These are phyloP conservation scores for Dryadomyces quercivorus DNA, from an alignment of 2,329 filamentous ascomycete species.

Conservation along the genomic window DNA sequence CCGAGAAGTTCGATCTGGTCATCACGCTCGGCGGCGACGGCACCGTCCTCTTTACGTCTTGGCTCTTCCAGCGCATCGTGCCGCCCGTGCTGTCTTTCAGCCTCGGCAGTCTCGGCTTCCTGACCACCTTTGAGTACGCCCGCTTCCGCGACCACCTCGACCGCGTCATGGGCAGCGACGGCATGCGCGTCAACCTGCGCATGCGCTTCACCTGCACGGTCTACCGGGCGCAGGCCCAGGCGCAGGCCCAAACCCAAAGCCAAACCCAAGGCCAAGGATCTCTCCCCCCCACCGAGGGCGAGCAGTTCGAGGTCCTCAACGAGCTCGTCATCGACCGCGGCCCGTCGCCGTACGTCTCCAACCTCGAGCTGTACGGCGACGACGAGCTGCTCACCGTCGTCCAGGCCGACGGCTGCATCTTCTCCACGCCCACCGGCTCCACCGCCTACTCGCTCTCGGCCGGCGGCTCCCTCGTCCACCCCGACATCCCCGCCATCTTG, in stretches of 20 bases:
- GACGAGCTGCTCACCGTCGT: conserved; percentile 90
- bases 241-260: too few species aligned
- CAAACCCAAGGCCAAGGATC: too few species aligned
- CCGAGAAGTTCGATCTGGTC: conserved; percentile 92
- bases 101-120: conserved; percentile 73
- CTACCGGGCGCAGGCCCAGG: too few species aligned
- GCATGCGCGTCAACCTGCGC: conserved; percentile 93
- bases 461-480: conserved; percentile 88
- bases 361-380: conserved; percentile 91
- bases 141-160: conserved; percentile 79
- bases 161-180: conserved; percentile 82
- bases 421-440: conserved; percentile 87
- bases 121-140: conserved; percentile 80
- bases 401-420: conserved; percentile 94
- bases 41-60: conserved; percentile 78
- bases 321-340: conserved; percentile 97
- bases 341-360: conserved; percentile 92
- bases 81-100: conserved; percentile 78
- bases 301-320: conserved; percentile 96
- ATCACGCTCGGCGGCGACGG: conserved; percentile 78
- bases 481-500: conserved; percentile 91
- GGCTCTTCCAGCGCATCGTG: conserved; percentile 84
- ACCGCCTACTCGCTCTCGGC: conserved; percentile 95
- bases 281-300: too few species aligned
- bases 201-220: conserved; percentile 99